Conservation (phyloP, 2,329 filamentous ascomycete genomes). For the Fusarium compactum region DNA sequence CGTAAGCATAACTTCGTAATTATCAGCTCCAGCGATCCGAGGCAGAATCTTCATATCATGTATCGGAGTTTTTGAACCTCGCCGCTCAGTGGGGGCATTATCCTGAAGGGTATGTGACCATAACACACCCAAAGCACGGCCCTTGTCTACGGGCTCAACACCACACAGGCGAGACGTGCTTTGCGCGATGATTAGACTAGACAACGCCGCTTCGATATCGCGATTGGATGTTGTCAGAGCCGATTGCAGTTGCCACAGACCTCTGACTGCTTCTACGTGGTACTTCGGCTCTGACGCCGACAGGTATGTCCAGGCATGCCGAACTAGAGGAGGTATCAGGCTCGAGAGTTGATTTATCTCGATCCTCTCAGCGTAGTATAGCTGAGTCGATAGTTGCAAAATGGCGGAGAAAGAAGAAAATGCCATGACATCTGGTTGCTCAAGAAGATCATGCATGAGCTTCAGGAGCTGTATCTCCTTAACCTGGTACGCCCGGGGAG, state of each 20-base stretch:
- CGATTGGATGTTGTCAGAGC: constrained; percentile 75
- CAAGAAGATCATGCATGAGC: constrained; percentile 64
- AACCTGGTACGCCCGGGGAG: constrained; percentile 56
- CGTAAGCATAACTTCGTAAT: constrained; percentile 80
- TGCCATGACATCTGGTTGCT: constrained; percentile 53
- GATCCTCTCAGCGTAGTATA: constrained; percentile 67
- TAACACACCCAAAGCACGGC: constrained; percentile 77
- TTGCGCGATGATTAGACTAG: constrained; percentile 73
- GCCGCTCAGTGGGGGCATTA: constrained; percentile 62
- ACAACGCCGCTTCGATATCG: constrained; percentile 83
- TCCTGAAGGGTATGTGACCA: constrained; percentile 85
- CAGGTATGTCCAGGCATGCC: constrained; percentile 82
- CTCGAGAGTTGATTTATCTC: constrained; percentile 65
- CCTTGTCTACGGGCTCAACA: constrained; percentile 67
- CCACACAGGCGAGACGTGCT: constrained; percentile 40
- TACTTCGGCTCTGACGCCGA: constrained; percentile 89
- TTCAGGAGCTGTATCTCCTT: constrained; percentile 62
- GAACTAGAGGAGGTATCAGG: constrained; percentile 76
- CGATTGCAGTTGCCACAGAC: constrained; percentile 86
- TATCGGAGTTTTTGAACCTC: constrained; percentile 60
- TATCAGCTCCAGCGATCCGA: constrained; percentile 66
- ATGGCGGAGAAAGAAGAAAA: constrained; percentile 71
- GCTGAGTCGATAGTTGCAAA: constrained; percentile 67
- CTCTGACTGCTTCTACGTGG: constrained; percentile 91
- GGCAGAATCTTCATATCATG: constrained; percentile 51